Conservation (phyloP, 257 asterid species). For the Solanum stenotomum region DNA sequence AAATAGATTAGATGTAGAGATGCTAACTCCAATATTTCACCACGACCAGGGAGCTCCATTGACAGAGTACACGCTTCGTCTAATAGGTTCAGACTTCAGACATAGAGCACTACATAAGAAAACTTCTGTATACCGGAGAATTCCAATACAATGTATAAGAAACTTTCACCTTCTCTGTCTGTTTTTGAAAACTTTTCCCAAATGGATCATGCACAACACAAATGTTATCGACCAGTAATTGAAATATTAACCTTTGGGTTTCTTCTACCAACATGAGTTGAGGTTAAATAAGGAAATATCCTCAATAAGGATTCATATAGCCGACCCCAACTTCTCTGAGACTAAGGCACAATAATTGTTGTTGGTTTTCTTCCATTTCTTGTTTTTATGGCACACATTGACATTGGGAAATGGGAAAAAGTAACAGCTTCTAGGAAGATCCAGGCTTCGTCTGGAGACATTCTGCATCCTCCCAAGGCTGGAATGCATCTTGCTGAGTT, state of each 20-base stretch:
- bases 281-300: neutral
- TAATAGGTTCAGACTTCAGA: conserved; percentile 56
- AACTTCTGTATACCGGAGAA: conserved; percentile 61
- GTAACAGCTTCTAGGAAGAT: neutral
- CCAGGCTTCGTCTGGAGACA: conserved; percentile 3
- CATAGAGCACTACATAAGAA: conserved; percentile 77
- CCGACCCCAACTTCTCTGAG: neutral
- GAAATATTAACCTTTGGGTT: neutral
- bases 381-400: neutral
- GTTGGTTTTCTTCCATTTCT: neutral
- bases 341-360: neutral
- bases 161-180: neutral
- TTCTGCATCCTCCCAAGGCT: conserved; percentile 13
- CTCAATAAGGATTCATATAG: neutral
- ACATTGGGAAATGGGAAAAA: neutral
- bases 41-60: conserved; percentile 69
- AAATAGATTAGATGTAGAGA: neutral
- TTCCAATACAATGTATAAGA: conserved; percentile 26
- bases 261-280: neutral
- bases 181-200: neutral
- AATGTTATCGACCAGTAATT: neutral
- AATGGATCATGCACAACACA: neutral
- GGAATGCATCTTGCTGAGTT: conserved; percentile 10
- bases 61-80: conserved; percentile 87
- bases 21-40: neutral